phyloP scores from a whole-genome alignment of 2,329 filamentous ascomycete species.

The Cladosporium sp. region DNA sequence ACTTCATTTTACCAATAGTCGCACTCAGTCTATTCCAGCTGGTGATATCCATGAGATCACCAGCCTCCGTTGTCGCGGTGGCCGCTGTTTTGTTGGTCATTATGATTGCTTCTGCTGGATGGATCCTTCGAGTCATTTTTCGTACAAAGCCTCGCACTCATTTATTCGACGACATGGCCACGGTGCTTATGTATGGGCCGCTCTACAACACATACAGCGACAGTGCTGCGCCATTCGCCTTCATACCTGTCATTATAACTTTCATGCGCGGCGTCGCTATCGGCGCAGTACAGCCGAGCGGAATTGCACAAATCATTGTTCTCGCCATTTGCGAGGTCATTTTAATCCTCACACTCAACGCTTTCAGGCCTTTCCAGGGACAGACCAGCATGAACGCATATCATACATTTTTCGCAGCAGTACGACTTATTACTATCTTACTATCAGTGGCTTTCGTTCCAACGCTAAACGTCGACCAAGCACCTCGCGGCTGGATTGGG shows the following conservation, averaged over 20 bases:
- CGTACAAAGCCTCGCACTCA: slow-evolving; percentile 77
- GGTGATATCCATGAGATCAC: slow-evolving; percentile 66
- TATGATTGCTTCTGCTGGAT: slow-evolving; percentile 68
- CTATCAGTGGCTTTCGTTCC: slow-evolving; percentile 69
- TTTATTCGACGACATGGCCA: slow-evolving; percentile 89
- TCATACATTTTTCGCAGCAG: slow-evolving; percentile 74
- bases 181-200: slow-evolving; percentile 82
- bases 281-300: slow-evolving; percentile 86
- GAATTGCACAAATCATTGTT: slow-evolving; percentile 87
- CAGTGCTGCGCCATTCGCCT: slow-evolving; percentile 82
- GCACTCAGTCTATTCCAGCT: slow-evolving; percentile 88
- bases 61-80: slow-evolving; percentile 66
- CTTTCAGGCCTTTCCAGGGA: slow-evolving; percentile 83
- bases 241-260: slow-evolving; percentile 80
- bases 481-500: slow-evolving; percentile 87
- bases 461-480: slow-evolving; percentile 71
- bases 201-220: slow-evolving; percentile 98
- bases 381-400: slow-evolving; percentile 98
- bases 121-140: slow-evolving; percentile 77
- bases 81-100: slow-evolving; percentile 71
- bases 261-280: slow-evolving; percentile 85
- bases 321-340: slow-evolving; percentile 93
- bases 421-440: slow-evolving; percentile 65
- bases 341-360: slow-evolving; percentile 77
- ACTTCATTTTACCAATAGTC: slow-evolving; percentile 81